A percentile compares a stretch with the other conserved stretches of the same genome.
Conservation (phyloP, 768 basidiomycete species). For the Neoboletus magnificus region DNA sequence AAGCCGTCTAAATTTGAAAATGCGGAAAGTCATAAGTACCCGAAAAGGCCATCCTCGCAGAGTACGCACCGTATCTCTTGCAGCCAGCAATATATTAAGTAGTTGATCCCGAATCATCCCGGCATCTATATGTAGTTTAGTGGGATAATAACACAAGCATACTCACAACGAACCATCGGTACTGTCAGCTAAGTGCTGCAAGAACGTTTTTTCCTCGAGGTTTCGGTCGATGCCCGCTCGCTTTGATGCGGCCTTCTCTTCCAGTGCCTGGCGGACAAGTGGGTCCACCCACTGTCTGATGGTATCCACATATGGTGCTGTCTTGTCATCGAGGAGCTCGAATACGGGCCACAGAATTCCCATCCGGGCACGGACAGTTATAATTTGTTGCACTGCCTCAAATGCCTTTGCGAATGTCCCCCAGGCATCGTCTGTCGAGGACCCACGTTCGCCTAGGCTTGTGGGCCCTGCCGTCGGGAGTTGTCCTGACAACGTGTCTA, state of each 20-base stretch:
- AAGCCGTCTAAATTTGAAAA: conserved; percentile 51
- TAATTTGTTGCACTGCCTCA: conserved; percentile 37
- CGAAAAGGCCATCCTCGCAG: background rate
- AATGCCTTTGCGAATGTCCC: conserved; percentile 51
- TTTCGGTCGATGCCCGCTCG: conserved; percentile 37
- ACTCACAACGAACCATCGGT: conserved; percentile 49
- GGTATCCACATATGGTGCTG: conserved; percentile 31
- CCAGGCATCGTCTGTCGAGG: conserved; percentile 56
- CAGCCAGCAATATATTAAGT: conserved; percentile 72
- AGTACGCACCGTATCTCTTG: conserved; percentile 66
- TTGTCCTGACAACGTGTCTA: conserved; percentile 55
- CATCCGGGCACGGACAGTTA: conserved; percentile 33
- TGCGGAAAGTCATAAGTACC: background rate
- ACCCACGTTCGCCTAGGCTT: conserved; percentile 53
- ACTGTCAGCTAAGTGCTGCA: conserved; percentile 64
- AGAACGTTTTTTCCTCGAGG: conserved; percentile 55
- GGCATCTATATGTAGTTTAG: conserved; percentile 43
- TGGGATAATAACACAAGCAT: background rate
- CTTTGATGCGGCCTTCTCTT: conserved; percentile 39
- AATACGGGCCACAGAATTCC: conserved; percentile 43
- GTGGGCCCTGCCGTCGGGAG: conserved; percentile 50
- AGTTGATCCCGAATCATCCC: conserved; percentile 72
- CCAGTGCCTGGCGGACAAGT: conserved; percentile 51
- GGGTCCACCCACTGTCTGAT: conserved; percentile 55
- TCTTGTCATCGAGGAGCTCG: conserved; percentile 41